These are phyloP conservation scores for Eucalyptus viminalis DNA, from an alignment of 345 rosid genomes.

Conservation along the genomic window DNA sequence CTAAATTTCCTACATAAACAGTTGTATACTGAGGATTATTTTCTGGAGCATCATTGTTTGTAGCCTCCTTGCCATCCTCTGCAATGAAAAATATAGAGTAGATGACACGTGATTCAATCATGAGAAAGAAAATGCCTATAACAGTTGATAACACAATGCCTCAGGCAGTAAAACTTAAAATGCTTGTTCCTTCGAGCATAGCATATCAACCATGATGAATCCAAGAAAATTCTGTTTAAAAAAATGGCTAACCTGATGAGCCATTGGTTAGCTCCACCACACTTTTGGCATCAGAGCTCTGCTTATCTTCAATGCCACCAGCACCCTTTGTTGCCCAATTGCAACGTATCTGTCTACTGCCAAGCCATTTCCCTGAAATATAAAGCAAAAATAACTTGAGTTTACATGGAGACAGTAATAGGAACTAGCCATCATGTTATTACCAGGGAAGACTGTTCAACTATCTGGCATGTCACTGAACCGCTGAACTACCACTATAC, in stretches of 20 bases:
- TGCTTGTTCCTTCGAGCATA: not conserved
- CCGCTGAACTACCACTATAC: not conserved
- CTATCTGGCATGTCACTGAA: not conserved
- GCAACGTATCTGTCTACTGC: slow-evolving; percentile 89
- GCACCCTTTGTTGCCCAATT: slow-evolving; percentile 99
- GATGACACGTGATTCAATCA: not conserved
- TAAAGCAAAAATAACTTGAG: not conserved
- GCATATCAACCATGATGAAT: not conserved
- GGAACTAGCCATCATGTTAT: not conserved
- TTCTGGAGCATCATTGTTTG: slow-evolving; percentile 71
- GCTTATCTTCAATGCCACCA: slow-evolving; percentile 67
- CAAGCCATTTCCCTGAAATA: slow-evolving; percentile 81
- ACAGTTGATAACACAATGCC: not conserved
- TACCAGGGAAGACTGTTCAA: not conserved
- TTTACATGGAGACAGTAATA: not conserved
- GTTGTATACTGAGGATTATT: slow-evolving; percentile 89
- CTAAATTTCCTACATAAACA: slow-evolving; percentile 92
- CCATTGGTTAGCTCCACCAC: slow-evolving; percentile 84
- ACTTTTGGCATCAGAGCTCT: slow-evolving; percentile 56
- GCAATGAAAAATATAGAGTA: not conserved
- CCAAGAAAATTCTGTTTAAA: not conserved
- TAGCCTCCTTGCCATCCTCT: slow-evolving; percentile 85
- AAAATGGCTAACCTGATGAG: slow-evolving; percentile 46
- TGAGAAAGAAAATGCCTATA: not conserved
- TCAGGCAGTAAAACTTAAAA: not conserved